These are phyloP conservation scores for Aureobasidium sp. DNA, from an alignment of 2,329 filamentous ascomycete species.

Conservation along the genomic window DNA sequence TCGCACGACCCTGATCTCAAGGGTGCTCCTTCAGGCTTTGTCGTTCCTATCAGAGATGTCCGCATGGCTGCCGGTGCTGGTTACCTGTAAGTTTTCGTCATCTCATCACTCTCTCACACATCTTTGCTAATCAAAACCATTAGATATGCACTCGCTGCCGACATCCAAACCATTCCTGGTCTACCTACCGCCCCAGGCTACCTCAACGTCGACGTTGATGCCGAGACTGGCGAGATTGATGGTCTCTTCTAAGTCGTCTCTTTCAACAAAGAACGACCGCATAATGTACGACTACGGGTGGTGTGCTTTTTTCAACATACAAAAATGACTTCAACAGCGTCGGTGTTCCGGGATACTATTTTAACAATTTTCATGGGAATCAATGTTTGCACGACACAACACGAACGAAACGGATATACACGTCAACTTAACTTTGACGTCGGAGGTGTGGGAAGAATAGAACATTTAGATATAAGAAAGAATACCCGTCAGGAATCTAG, in stretches of 20 bases:
- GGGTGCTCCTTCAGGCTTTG: constrained; percentile 95
- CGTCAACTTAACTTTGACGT: constrained; percentile 22
- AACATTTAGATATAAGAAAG: neutral
- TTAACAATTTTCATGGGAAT: constrained; percentile 8
- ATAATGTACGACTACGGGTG: constrained; percentile 4
- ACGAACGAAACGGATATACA: constrained; percentile 6
- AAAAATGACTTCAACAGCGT: constrained; percentile 22
- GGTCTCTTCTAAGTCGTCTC: constrained; percentile 79
- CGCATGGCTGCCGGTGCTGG: constrained; percentile 94
- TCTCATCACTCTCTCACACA: neutral
- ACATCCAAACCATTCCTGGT: constrained; percentile 98
- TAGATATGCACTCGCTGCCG: constrained; percentile 92
- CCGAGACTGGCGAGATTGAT: constrained; percentile 59
- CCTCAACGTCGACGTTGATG: constrained; percentile 83
- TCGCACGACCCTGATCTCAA: constrained; percentile 95
- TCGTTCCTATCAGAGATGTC: constrained; percentile 94
- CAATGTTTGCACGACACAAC: constrained; percentile 14
- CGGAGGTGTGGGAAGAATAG: neutral
- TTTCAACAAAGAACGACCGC: constrained; percentile 16
- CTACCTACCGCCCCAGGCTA: constrained; percentile 96
- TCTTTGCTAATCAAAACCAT: neutral
- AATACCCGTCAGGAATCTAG: neutral
- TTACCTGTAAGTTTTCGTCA: constrained; percentile 72
- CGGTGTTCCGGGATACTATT: constrained; percentile 21
- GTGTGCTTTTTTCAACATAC: constrained; percentile 16